Evolutionary conservation across 306 rosid species (phyloP).

Genomic region (Leucaena leucocephala): DNA sequence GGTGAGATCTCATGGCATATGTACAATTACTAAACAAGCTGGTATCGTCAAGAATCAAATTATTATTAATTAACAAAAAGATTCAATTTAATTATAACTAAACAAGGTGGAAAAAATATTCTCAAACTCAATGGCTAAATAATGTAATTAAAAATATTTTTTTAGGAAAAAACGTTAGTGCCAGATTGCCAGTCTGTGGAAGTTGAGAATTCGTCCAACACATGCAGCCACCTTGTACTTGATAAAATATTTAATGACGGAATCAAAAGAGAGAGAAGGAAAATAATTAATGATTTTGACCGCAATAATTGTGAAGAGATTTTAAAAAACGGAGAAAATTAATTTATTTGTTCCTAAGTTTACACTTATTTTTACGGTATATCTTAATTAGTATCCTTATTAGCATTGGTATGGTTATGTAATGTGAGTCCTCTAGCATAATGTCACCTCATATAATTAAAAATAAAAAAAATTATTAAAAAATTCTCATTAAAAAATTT

Average conservation of each 20-base stretch:
- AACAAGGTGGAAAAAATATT: background rate
- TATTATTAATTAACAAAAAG: background rate
- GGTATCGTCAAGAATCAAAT: background rate
- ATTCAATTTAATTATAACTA: background rate
- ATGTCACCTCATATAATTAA: background rate
- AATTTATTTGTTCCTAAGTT: background rate
- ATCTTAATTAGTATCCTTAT: no score
- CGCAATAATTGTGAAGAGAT: slow-evolving; percentile 38
- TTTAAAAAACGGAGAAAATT: background rate
- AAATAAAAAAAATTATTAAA: no score
- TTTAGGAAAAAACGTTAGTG: no score
- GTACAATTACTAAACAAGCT: background rate
- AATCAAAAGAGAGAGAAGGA: background rate
- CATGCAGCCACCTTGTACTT: slow-evolving; percentile 23
- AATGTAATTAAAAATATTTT: background rate
- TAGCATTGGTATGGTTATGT: background rate
- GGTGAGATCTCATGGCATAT: background rate
- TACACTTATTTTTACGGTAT: background rate
- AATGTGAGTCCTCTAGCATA: background rate
- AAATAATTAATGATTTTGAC: slow-evolving; percentile 8
- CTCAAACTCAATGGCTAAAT: background rate
- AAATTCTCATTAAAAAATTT: no score
- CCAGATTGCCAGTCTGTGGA: slow-evolving; percentile 6
- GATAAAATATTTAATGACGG: slow-evolving; percentile 10
- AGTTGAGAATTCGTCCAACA: slow-evolving; percentile 14